Evolutionary conservation across 495 filamentous ascomycete species (phyloP).

Genomic region (Trichoderma virens): DNA sequence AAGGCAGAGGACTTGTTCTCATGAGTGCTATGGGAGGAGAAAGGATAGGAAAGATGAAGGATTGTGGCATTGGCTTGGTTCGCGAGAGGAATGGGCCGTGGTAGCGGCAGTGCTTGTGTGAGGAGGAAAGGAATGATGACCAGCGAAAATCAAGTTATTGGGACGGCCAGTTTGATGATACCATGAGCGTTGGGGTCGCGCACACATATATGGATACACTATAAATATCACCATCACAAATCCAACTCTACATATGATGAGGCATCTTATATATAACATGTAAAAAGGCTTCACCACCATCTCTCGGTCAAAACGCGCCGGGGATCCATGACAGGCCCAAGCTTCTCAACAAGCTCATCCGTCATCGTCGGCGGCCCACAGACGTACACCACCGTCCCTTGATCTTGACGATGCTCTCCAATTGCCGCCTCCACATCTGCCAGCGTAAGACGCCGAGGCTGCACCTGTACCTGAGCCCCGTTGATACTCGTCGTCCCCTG

Average conservation of each 20-base stretch:
- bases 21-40: not conserved
- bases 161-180: conserved; percentile 5
- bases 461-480: conserved; percentile 10
- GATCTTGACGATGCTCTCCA: conserved; percentile 36
- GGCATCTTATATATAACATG: too few species aligned
- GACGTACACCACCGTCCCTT: conserved; percentile 58
- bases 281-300: conserved; percentile 59
- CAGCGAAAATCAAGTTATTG: conserved; percentile 6
- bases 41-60: not conserved
- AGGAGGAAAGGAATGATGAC: not conserved
- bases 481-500: conserved; percentile 13
- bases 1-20: conserved; percentile 47
- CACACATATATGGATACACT: not conserved
- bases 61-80: not conserved
- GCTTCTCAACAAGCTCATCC: conserved; percentile 58
- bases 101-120: not conserved
- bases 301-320: conserved; percentile 69
- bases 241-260: not conserved
- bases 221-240: not conserved
- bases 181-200: conserved; percentile 2
- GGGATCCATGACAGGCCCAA: conserved; percentile 44
- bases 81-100: not conserved
- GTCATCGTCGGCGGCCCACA: conserved; percentile 78
- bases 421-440: conserved; percentile 42
- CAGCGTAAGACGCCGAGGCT: not conserved